These are phyloP conservation scores for Cavenderia fasciculata DNA, from an alignment of 78 protist genomes.

Conservation along the genomic window DNA sequence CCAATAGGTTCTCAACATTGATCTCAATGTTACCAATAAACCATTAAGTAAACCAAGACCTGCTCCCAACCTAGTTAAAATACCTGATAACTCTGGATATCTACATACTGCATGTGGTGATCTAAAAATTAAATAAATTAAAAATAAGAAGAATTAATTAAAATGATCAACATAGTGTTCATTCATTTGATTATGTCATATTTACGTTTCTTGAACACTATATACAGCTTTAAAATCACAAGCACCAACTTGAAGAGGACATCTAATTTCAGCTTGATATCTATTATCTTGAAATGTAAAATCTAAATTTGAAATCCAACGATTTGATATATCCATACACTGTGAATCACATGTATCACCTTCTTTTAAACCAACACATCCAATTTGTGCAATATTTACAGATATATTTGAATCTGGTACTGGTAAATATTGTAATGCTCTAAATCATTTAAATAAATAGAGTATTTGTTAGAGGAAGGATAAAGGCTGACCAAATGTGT, in stretches of 20 bases:
- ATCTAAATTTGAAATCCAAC: conserved; percentile 41
- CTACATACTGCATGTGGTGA: conserved; percentile 71
- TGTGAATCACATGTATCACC: conserved; percentile 47
- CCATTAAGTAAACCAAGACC: conserved; percentile 42
- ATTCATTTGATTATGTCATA: neutral
- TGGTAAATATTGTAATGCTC: conserved; percentile 16
- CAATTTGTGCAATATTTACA: conserved; percentile 28
- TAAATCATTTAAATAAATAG: neutral
- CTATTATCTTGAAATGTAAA: conserved; percentile 22
- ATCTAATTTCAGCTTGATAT: conserved; percentile 37
- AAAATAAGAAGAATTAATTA: neutral
- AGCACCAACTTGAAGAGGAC: conserved; percentile 47
- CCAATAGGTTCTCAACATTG: conserved; percentile 66
- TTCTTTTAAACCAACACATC: conserved; percentile 52
- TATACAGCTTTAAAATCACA: conserved; percentile 70
- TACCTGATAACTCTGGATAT: conserved; percentile 49
- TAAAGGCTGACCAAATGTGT: neutral
- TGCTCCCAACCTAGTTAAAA: conserved; percentile 26
- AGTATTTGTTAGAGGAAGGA: neutral
- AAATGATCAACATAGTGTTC: neutral
- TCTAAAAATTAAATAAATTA: neutral
- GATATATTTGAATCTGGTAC: conserved; percentile 42
- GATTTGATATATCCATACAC: conserved; percentile 25
- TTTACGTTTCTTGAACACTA: conserved; percentile 19
- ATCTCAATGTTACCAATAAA: neutral